Evolutionary conservation across 352 stramenopile genomes (phyloP), one percentile per base, ranked within the genome.

Genomic region (Globisporangium okanoganense): DNA sequence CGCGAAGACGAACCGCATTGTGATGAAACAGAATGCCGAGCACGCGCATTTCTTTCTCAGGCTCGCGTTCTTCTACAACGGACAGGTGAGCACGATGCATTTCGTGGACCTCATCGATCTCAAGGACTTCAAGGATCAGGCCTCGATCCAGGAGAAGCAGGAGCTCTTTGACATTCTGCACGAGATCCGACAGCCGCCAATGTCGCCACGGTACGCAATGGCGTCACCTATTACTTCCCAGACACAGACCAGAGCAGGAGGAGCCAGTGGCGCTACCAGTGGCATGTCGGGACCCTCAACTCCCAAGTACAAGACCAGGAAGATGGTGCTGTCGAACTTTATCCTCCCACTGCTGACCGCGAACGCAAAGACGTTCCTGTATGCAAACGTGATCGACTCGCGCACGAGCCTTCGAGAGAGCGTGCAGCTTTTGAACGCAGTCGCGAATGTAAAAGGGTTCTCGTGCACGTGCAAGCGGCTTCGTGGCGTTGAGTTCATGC

Each of bases 1-100:
- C 6, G 79, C 82, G 22, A 91, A 91, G 63, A 89, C 82, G 0
- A 87, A 89, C 56, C 82, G 79, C 16, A 87, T 89, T 55, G 76
- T 91, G 38, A 69, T 72, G 43, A 89, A 91, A 38, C 79, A 87
- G 40, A 81, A 77, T 43, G 72, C 65, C 13, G 77, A 88, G 56
- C 72, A 78, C 67, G 76, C 69, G 18, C 79, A 91, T 49, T 88
- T 91, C 38, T 91, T 91, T 61, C 62, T 91, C 31, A 72, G 82
- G 2, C 64, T 91, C 33, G 76, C 79, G n/a, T 72, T 91, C 38
- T 88, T 85, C 58, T 66, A 75, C 48, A 38, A 56, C 22, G 82
- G 79, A 20, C 82, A 91, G 48, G 66, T 89, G 14, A 91, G 79
- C 56, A 87, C 78, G 24, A 64, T 88, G 31, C 82, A 91, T 36